Percentiles rank a stretch among this genome's conserved stretches.
Conservation (phyloP, 2,329 filamentous ascomycete genomes). For the Akanthomyces lecanii region DNA sequence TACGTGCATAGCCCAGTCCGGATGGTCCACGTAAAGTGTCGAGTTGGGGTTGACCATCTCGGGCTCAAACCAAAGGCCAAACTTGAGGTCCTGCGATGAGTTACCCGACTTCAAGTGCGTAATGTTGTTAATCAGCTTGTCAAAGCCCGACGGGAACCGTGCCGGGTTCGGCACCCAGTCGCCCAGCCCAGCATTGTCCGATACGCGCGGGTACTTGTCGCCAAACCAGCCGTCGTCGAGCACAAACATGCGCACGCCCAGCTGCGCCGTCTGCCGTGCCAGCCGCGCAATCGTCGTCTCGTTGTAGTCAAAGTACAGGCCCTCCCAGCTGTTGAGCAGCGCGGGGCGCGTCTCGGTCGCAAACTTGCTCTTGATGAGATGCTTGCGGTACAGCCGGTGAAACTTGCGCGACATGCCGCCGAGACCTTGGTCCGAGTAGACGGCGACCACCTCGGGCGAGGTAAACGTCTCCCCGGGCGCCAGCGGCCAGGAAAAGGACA, state of each 20-base stretch:
- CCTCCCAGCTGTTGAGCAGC: conserved; percentile 64
- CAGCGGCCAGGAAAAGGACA: conserved; percentile 56
- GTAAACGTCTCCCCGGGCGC: conserved; percentile 52
- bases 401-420: conserved; percentile 59
- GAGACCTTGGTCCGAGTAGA: conserved; percentile 56
- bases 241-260: conserved; percentile 61
- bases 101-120: conserved; percentile 46
- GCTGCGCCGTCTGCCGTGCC: conserved; percentile 50
- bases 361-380: conserved; percentile 55
- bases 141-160: conserved; percentile 55
- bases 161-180: conserved; percentile 58
- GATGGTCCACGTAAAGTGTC: conserved; percentile 55
- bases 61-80: conserved; percentile 64
- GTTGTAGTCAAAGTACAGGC: conserved; percentile 55
- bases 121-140: conserved; percentile 46
- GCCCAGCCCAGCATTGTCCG: conserved; percentile 55
- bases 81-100: conserved; percentile 46
- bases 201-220: conserved; percentile 53
- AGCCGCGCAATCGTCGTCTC: conserved; percentile 51
- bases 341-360: conserved; percentile 49
- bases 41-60: conserved; percentile 65
- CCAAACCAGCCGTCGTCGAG: conserved; percentile 68
- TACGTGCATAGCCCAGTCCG: conserved; percentile 59
- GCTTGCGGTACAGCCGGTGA: conserved; percentile 57
- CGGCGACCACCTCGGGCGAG: conserved; percentile 58